These are phyloP conservation scores for Porpolomopsis calyptriformis DNA, from an alignment of 768 basidiomycete genomes.

Conservation along the genomic window DNA sequence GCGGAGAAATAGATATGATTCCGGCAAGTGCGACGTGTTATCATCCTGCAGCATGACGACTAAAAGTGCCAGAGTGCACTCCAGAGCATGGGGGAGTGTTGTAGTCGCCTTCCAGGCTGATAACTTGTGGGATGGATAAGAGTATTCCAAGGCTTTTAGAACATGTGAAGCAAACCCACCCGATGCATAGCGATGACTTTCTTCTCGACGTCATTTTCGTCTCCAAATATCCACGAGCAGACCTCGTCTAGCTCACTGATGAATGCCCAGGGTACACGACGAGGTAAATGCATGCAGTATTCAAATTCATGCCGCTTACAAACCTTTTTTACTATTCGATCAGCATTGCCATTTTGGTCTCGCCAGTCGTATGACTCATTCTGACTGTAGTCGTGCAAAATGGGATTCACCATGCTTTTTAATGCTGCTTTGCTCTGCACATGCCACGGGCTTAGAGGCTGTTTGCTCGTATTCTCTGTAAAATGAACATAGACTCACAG, in stretches of 20 bases:
- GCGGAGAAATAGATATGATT: slow-evolving; percentile 43
- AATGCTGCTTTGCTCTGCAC: too few relatives aligned
- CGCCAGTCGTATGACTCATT: too few relatives aligned
- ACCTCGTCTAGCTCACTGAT: slow-evolving; percentile 63
- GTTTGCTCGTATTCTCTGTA: too few relatives aligned
- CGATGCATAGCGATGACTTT: slow-evolving; percentile 21
- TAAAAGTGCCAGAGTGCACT: slow-evolving; percentile 57
- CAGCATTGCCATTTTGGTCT: too few relatives aligned
- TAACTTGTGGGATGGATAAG: slow-evolving; percentile 34
- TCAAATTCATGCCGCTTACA: too few relatives aligned
- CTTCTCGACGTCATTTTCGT: slow-evolving; percentile 15
- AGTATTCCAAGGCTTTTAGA: slow-evolving; percentile 7
- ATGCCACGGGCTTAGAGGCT: too few relatives aligned
- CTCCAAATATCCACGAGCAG: slow-evolving; percentile 63
- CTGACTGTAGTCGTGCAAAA: too few relatives aligned
- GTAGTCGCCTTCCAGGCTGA: slow-evolving; percentile 73
- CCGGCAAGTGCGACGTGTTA: slow-evolving; percentile 13
- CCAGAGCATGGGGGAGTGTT: slow-evolving; percentile 71
- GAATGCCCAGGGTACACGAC: slow-evolving; percentile 71
- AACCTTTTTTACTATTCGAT: too few relatives aligned
- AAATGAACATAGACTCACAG: too few relatives aligned
- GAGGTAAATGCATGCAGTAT: slow-evolving; percentile 62
- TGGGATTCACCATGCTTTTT: too few relatives aligned
- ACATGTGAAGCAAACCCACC: slow-evolving; percentile 36
- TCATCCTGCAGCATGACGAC: slow-evolving; percentile 59